phyloP scores from a whole-genome alignment of 73 alveolate species.

The Paramecium primaurelia region DNA sequence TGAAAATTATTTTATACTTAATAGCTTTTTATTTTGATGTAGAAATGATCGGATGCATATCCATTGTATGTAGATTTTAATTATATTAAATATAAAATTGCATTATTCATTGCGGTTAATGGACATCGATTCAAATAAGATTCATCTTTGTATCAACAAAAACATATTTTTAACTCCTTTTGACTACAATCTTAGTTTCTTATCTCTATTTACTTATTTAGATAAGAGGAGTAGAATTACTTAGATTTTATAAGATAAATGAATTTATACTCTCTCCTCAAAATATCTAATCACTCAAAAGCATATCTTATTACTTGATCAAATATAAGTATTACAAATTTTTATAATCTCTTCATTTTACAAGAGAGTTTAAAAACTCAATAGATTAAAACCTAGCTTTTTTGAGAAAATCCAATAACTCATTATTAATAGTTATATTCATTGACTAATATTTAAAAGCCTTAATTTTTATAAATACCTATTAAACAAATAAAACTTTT shows the following conservation, averaged over 20 bases:
- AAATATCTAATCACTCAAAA: neutral
- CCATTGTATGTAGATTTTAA: neutral
- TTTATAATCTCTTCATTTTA: too few relatives aligned
- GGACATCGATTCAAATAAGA: neutral
- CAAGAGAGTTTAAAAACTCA: too few relatives aligned
- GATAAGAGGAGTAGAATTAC: neutral
- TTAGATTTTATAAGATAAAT: neutral
- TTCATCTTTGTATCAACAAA: neutral
- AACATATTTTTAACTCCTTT: neutral
- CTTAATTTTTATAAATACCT: neutral
- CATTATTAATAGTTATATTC: neutral
- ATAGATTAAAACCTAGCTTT: too few relatives aligned
- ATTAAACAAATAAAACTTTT: too few relatives aligned
- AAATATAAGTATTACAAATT: too few relatives aligned
- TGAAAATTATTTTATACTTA: neutral
- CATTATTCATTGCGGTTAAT: neutral
- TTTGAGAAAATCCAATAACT: too few relatives aligned
- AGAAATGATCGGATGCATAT: neutral
- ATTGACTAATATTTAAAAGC: neutral
- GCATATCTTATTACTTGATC: neutral
- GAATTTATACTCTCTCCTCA: neutral
- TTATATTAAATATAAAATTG: neutral
- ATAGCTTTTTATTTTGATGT: neutral
- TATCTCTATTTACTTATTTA: neutral
- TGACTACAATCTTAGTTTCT: neutral